A percentile compares a stretch with the other conserved stretches of the same genome.
Conservation (phyloP, 2,329 filamentous ascomycete genomes). For the Calonectria pseudoturangicola region DNA sequence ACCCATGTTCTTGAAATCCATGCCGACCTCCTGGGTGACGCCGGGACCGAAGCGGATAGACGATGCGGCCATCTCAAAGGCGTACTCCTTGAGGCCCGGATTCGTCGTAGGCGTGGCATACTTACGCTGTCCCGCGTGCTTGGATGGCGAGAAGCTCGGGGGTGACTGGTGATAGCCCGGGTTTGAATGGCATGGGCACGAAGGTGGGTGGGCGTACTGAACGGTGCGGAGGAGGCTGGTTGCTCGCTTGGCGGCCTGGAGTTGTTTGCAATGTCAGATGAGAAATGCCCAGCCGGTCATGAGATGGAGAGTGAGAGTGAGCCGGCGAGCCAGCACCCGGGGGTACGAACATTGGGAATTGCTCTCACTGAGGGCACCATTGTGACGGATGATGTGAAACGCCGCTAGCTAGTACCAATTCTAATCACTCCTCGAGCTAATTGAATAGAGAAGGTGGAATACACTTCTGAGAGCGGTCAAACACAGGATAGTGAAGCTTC, state of each 20-base stretch:
- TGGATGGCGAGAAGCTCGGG: constrained; percentile 72
- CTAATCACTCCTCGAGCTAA: background rate
- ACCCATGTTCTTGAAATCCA: constrained; percentile 96
- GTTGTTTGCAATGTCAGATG: constrained; percentile 13
- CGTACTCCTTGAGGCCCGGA: constrained; percentile 90
- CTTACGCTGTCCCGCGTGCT: constrained; percentile 63
- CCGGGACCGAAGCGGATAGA: constrained; percentile 96
- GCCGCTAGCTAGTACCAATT: constrained; percentile 7
- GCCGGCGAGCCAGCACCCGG: background rate
- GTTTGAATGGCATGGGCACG: constrained; percentile 95
- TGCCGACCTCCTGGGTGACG: constrained; percentile 95
- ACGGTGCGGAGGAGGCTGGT: constrained; percentile 88
- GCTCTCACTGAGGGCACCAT: constrained; percentile 58
- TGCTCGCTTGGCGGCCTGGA: constrained; percentile 77
- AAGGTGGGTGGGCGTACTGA: constrained; percentile 90
- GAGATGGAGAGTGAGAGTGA: constrained; percentile 4
- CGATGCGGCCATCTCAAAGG: constrained; percentile 98
- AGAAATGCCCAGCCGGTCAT: background rate
- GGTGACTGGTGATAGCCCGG: constrained; percentile 83
- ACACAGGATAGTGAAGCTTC: constrained; percentile 3
- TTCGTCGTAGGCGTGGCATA: constrained; percentile 82
- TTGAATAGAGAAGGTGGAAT: background rate
- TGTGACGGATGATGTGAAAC: constrained; percentile 10
- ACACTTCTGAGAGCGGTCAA: constrained; percentile 11
- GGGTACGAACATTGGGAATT: constrained; percentile 58